Conservation (phyloP, 495 filamentous ascomycete genomes). For the Penicillium simplicissimum region DNA sequence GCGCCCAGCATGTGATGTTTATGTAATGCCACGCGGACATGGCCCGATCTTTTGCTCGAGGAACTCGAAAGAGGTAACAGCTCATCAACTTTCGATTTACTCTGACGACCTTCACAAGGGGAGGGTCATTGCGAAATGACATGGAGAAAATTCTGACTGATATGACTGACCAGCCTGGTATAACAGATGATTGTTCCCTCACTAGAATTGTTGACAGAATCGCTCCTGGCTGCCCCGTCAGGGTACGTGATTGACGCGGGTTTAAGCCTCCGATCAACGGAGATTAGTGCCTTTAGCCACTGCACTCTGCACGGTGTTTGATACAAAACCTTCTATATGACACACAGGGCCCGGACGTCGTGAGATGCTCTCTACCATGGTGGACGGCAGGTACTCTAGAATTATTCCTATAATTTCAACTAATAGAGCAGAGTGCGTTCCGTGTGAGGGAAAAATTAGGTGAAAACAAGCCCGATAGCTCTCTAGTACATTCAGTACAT, state of each 20-base stretch:
- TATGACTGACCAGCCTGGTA: not conserved
- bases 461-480: too few species aligned
- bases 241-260: not conserved
- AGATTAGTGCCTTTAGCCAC: not conserved
- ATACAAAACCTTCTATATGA: not conserved
- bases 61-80: too few species aligned
- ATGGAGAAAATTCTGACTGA: not conserved
- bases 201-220: not conserved
- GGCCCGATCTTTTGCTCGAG: too few species aligned
- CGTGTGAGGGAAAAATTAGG: too few species aligned
- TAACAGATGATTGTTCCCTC: too few species aligned
- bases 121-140: not conserved
- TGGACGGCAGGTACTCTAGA: too few species aligned
- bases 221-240: not conserved
- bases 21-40: constrained; percentile 5
- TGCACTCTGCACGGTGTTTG: too few species aligned
- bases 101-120: not conserved
- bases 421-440: too few species aligned
- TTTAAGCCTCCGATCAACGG: not conserved
- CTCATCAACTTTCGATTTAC: not conserved
- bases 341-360: not conserved
- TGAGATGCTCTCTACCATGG: too few species aligned
- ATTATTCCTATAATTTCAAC: too few species aligned
- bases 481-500: too few species aligned
- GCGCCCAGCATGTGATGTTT: constrained; percentile 8